A percentile compares a stretch with the other conserved stretches of the same genome.
Conservation (phyloP, 2,329 filamentous ascomycete species). For the Alternaria gansuensis region DNA sequence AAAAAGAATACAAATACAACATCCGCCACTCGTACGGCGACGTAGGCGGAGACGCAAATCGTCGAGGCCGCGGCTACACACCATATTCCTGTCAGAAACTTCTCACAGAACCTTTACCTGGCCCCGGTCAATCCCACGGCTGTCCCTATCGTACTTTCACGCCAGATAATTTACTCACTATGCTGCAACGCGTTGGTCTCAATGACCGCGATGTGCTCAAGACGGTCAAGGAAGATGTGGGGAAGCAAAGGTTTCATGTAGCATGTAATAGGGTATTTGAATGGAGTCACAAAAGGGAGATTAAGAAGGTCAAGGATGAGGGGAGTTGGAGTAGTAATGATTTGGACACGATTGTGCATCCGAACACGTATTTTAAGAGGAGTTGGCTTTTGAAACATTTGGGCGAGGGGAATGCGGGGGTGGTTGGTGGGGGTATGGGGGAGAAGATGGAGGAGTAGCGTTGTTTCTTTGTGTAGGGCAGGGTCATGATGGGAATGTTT, state of each 20-base stretch:
- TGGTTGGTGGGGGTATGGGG: conserved; percentile 31
- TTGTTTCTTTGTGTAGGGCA: background rate
- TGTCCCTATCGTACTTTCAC: conserved; percentile 95
- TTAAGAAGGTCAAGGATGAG: conserved; percentile 62
- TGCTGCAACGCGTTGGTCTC: conserved; percentile 82
- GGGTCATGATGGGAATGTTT: background rate
- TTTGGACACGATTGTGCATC: conserved; percentile 94
- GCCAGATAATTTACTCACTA: conserved; percentile 79
- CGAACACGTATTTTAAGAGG: conserved; percentile 97
- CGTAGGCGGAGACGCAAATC: conserved; percentile 89
- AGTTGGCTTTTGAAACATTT: conserved; percentile 89
- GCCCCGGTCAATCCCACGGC: conserved; percentile 89
- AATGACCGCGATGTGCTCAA: conserved; percentile 79
- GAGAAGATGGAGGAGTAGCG: conserved; percentile 51
- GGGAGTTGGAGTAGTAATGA: conserved; percentile 67
- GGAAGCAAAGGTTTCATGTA: conserved; percentile 88
- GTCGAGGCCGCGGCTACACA: conserved; percentile 85
- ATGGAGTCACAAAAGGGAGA: conserved; percentile 73
- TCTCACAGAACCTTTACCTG: conserved; percentile 85
- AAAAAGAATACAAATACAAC: conserved; percentile 98
- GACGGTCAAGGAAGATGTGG: conserved; percentile 87
- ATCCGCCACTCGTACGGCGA: conserved; percentile 95
- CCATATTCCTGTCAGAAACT: conserved; percentile 97
- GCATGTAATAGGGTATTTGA: conserved; percentile 98
- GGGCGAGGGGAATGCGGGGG: conserved; percentile 56